These are phyloP conservation scores for Hypsizygus marmoreus DNA, from an alignment of 768 basidiomycete species.

Conservation along the genomic window DNA sequence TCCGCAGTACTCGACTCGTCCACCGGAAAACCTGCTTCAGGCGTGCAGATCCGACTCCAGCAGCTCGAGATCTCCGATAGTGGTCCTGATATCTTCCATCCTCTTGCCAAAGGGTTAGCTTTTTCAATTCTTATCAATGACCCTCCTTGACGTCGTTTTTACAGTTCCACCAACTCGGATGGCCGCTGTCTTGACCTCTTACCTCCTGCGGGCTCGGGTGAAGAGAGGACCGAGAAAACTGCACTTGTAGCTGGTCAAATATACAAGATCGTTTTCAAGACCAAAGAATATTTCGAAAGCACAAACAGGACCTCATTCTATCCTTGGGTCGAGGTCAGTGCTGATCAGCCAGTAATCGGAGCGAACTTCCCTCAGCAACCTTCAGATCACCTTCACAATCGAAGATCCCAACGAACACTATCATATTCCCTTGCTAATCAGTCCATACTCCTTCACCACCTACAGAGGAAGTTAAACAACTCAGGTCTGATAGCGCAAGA, in stretches of 20 bases:
- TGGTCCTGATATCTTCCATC: constrained; percentile 48
- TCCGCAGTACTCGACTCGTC: constrained; percentile 81
- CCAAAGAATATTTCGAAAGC: constrained; percentile 76
- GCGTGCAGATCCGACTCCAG: constrained; percentile 67
- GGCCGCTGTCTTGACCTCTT: constrained; percentile 84
- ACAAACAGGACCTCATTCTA: constrained; percentile 75
- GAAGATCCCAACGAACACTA: constrained; percentile 78
- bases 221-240: constrained; percentile 41
- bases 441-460: constrained; percentile 89
- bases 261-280: constrained; percentile 88
- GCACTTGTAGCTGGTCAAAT: constrained; percentile 54
- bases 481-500: constrained; percentile 9
- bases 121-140: not conserved
- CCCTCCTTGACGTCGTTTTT: constrained; percentile 14
- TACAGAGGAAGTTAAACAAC: constrained; percentile 79
- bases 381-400: constrained; percentile 78
- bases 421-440: constrained; percentile 90
- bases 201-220: constrained; percentile 50
- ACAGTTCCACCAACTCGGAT: constrained; percentile 75
- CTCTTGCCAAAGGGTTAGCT: constrained; percentile 65
- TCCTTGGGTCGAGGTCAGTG: constrained; percentile 86
- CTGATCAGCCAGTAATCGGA: no score
- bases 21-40: constrained; percentile 76
- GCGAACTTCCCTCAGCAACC: not conserved
- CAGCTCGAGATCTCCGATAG: constrained; percentile 37